phyloP scores from a whole-genome alignment of 306 rosid species.

The Rosa rugosa region DNA sequence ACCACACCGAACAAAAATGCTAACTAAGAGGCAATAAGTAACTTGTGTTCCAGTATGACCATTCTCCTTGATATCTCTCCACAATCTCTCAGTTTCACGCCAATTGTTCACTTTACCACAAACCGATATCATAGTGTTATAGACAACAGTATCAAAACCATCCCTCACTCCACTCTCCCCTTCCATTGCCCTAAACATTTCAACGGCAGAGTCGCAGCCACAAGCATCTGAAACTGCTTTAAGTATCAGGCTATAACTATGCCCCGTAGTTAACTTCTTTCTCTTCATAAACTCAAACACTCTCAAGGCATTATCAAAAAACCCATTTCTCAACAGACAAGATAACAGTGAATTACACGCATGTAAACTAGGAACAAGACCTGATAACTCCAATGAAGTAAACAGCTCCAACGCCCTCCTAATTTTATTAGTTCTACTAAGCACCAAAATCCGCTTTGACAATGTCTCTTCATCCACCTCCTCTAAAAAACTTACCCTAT shows the following conservation, averaged over 20 bases:
- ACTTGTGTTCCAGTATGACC: constrained; percentile 45
- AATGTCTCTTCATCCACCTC: constrained; percentile 58
- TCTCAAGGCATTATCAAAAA: constrained; percentile 56
- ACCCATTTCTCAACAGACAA: constrained; percentile 69
- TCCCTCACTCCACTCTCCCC: constrained; percentile 41
- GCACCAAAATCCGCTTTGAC: constrained; percentile 70
- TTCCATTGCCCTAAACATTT: constrained; percentile 53
- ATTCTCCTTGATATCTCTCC: constrained; percentile 69
- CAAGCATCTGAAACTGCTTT: constrained; percentile 52
- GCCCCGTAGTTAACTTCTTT: constrained; percentile 56
- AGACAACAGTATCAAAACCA: constrained; percentile 63
- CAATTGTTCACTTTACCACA: constrained; percentile 63
- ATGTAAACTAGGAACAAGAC: constrained; percentile 69
- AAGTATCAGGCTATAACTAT: constrained; percentile 76
- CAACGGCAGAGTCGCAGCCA: constrained; percentile 53
- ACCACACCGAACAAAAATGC: constrained; percentile 55
- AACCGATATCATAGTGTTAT: constrained; percentile 79
- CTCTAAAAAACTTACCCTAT: constrained; percentile 52
- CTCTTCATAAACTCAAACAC: constrained; percentile 54
- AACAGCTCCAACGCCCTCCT: constrained; percentile 76
- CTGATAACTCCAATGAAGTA: constrained; percentile 66
- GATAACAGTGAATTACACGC: constrained; percentile 80
- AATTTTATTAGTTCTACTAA: constrained; percentile 71
- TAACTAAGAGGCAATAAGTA: constrained; percentile 65
- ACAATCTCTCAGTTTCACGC: constrained; percentile 71